Conservation (phyloP, 2,329 filamentous ascomycete species). For the Hypocreales sp. region DNA sequence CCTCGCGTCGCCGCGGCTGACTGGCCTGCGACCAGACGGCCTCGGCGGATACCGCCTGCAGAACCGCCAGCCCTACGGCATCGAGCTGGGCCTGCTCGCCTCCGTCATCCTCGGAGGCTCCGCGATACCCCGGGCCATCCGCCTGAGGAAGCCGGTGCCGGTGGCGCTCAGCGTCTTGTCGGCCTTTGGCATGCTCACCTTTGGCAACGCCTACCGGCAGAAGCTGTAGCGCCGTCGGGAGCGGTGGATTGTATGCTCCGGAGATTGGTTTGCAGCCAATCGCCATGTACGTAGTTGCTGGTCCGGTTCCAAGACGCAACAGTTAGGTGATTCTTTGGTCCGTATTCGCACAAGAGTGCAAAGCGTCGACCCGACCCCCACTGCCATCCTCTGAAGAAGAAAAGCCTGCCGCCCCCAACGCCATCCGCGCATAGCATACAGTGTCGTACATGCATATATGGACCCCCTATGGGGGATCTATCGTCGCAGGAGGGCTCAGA, state of each 20-base stretch:
- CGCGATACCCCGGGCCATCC: constrained; percentile 75
- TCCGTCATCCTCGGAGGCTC: constrained; percentile 73
- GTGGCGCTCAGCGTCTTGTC: constrained; percentile 65
- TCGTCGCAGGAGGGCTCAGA: too few species aligned
- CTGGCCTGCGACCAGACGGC: constrained; percentile 31
- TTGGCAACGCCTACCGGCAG: constrained; percentile 51
- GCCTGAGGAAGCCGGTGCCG: constrained; percentile 70
- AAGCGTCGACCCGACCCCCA: too few species aligned
- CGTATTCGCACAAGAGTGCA: constrained; percentile 1
- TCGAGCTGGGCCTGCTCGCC: constrained; percentile 80
- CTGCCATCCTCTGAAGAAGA: too few species aligned
- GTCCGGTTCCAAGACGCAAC: too few species aligned
- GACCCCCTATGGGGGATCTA: too few species aligned
- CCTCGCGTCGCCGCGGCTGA: neutral
- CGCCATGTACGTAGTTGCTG: too few species aligned
- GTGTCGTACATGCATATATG: too few species aligned
- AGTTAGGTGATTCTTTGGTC: too few species aligned
- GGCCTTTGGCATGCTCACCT: constrained; percentile 62
- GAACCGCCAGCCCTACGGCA: constrained; percentile 59
- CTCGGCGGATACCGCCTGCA: constrained; percentile 71
- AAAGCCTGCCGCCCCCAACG: too few species aligned
- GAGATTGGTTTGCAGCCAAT: too few species aligned
- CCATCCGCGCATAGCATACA: too few species aligned
- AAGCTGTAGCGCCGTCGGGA: constrained; percentile 13
- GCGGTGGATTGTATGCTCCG: neutral